Base-by-base conservation (phyloP, 805 yeast genomes). In the Suhomyces tanzawaensis region DNA sequence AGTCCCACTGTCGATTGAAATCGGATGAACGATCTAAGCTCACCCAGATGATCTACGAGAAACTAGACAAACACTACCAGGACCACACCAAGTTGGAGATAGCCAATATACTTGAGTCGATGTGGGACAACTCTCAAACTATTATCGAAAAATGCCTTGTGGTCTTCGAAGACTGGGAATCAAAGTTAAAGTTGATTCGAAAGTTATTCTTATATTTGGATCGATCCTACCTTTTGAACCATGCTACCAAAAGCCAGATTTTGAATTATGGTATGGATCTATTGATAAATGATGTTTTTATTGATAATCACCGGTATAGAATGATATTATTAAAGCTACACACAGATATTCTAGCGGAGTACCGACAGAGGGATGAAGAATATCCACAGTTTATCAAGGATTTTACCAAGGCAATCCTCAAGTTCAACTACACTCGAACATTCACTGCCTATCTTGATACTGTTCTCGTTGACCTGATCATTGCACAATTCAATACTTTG, bases 131-230 rank as follows among this genome's bases (percentile, higher is more conserved):
- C 24, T 8, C 7, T 8, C 6, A 12, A 27, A 12, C 11, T 11
- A 16, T 12, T 12, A 35, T 17, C 3, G 21, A 16, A 2, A 13
- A 21, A 11, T 58, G 46, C 34, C 32, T 64, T 7, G 33, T 27
- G 2, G 34, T 46, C 4, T 58, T 43, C 27, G 35, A 44, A 4
- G 32, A 26, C 5, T 68, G 66, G 68, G 57, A 49, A 25, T 17
- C 27, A 1, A 55, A 51, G 33, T 38, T 67, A 19, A 29, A 35
- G 12, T 29, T 50, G 4, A 41, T 68, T 30, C 45, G 54, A 29
- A 61, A 59, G 42, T 37, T 66, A 16, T 68, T 64, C 34, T 40
- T 66, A 4, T 66, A 62, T 35, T 42, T 66, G 33, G 74, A 68
- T 48, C 44, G 64, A 26, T 48, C 55, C 14, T 68, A 68, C 37